Base-by-base conservation (phyloP, 257 asterid genomes). In the Capsicum rhomboideum region DNA sequence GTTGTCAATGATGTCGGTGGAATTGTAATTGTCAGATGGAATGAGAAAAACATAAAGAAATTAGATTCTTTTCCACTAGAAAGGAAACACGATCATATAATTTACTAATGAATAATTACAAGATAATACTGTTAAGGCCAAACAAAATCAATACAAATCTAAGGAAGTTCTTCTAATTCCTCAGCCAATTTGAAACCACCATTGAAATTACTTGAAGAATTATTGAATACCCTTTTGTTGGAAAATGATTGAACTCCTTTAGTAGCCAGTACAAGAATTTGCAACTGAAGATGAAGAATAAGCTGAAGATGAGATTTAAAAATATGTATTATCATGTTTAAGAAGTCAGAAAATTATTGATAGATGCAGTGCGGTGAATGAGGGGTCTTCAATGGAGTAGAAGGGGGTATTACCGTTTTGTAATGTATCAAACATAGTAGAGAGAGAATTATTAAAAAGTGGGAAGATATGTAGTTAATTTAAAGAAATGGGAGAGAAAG, bases 281-380 rank as follows among this genome's bases (percentile, higher is more conserved):
- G 55, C 52, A 26, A 9, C 79, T 9, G 78, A 63, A 66, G 79
- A 29, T 10, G 78, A 44, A 81, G n/a, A n/a, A n/a, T n/a, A n/a
- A 54, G 88, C 37, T 0, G 88, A 44, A 6, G 82, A 55, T 4
- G 83, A 80, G 13, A 89, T 75, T 6, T 90, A 85, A 37, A 11
- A 78, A 85, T 89, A 94, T 4, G 58, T 56, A 79, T 86, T 88
- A 67, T 90, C 89, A 52, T 88, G 93, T 50, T 87, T 88, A 42
- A 91, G 89, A 18, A 92, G 86, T 90, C 97, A 55, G 92, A 89
- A 20, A 92, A 59, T 17, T n/a, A n/a, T n/a, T n/a, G n/a, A n/a
- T n/a, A n/a, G n/a, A n/a, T n/a, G n/a, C n/a, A n/a, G n/a, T n/a
- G n/a, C n/a, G n/a, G n/a, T n/a, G n/a, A n/a, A n/a, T n/a, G n/a